phyloP scores from a whole-genome alignment of 805 yeast genomes.

The Sugiyamaella boreocaroliniensis region DNA sequence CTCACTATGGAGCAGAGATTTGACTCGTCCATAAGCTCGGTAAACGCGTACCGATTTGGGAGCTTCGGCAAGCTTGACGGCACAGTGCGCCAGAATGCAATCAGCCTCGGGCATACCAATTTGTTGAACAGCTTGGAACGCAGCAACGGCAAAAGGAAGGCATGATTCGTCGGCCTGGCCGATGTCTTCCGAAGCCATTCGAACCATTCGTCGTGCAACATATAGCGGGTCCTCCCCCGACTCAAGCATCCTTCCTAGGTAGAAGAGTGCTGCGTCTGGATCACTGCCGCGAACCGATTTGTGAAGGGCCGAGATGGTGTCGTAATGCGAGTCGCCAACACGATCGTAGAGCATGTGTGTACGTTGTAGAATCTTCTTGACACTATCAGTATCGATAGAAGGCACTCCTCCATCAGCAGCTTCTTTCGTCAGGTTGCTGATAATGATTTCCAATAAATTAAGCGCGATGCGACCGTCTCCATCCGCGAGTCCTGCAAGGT shows the following conservation, averaged over 20 bases:
- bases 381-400: slow-evolving; percentile 13
- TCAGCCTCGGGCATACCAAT: slow-evolving; percentile 95
- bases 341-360: slow-evolving; percentile 68
- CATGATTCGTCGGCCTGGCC: slow-evolving; percentile 81
- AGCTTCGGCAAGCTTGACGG: slow-evolving; percentile 81
- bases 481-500: slow-evolving; percentile 64
- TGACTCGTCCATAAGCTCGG: slow-evolving; percentile 68
- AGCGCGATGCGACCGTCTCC: slow-evolving; percentile 89
- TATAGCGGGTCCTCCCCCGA: slow-evolving; percentile 94
- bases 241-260: slow-evolving; percentile 77
- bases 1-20: slow-evolving; percentile 47
- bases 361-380: slow-evolving; percentile 41
- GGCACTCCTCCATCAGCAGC: not conserved
- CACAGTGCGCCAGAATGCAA: slow-evolving; percentile 82
- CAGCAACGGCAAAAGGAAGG: slow-evolving; percentile 78
- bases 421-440: slow-evolving; percentile 5
- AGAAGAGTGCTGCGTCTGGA: slow-evolving; percentile 83
- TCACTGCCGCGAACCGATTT: slow-evolving; percentile 86
- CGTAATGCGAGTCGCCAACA: slow-evolving; percentile 89
- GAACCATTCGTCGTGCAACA: slow-evolving; percentile 82
- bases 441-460: slow-evolving; percentile 62
- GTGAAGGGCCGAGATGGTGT: slow-evolving; percentile 92
- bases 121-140: slow-evolving; percentile 80
- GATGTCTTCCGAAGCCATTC: slow-evolving; percentile 92
- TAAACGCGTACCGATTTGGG: slow-evolving; percentile 82